Evolutionary conservation across 805 yeast genomes (phyloP).

Genomic region (Zygotorulaspora danielsina): DNA sequence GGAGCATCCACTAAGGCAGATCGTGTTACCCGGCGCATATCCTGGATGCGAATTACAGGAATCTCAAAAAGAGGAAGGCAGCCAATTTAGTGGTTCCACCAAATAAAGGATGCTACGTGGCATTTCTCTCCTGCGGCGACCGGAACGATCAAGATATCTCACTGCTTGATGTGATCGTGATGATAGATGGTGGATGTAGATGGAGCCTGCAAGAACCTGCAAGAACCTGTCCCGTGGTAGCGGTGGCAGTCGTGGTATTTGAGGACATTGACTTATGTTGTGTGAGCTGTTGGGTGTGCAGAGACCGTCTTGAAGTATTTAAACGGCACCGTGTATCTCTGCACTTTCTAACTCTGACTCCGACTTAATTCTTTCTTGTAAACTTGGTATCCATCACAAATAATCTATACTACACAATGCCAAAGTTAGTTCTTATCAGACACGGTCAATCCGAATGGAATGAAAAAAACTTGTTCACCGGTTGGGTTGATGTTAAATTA

Average conservation of each 20-base stretch:
- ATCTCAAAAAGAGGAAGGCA: too few species aligned
- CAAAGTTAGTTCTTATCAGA: conserved; percentile 85
- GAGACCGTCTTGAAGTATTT: neutral
- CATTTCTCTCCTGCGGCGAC: neutral
- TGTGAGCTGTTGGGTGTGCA: neutral
- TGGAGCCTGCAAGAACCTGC: neutral
- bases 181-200: neutral
- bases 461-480: conserved; percentile 95
- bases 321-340: too few species aligned
- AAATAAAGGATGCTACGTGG: too few species aligned
- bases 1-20: too few species aligned
- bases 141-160: neutral
- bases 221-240: neutral
- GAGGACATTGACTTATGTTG: too few species aligned
- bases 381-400: neutral
- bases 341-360: too few species aligned
- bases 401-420: too few species aligned
- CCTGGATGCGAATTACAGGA: too few species aligned
- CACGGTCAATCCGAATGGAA: conserved; percentile 99
- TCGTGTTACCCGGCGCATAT: too few species aligned
- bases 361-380: neutral
- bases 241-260: too few species aligned
- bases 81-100: too few species aligned
- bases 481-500: conserved; percentile 94
- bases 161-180: neutral